These are phyloP conservation scores for Phaeosphaeriaceae sp. DNA, from an alignment of 2,329 filamentous ascomycete species.

Conservation along the genomic window DNA sequence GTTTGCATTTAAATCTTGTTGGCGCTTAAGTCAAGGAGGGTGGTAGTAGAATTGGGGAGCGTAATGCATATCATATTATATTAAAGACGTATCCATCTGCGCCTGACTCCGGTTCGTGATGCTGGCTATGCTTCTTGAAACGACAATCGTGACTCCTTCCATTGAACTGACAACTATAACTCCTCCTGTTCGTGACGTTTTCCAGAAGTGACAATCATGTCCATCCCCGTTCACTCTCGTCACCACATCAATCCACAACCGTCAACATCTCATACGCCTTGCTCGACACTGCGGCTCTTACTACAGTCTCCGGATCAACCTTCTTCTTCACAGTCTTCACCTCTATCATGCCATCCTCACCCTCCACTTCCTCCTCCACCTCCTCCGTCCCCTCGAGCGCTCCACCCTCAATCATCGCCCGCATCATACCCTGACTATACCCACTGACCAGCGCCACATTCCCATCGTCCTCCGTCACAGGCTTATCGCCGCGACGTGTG, in stretches of 20 bases:
- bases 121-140: no score
- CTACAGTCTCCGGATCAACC: constrained; percentile 53
- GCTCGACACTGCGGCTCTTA: constrained; percentile 61
- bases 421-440: constrained; percentile 65
- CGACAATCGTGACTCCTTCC: no score
- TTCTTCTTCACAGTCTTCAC: constrained; percentile 44
- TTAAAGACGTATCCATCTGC: no score
- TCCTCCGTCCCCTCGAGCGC: constrained; percentile 54
- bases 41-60: no score
- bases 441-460: constrained; percentile 62
- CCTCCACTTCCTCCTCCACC: constrained; percentile 44
- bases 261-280: constrained; percentile 63
- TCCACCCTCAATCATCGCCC: constrained; percentile 62
- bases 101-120: neutral
- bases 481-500: constrained; percentile 54
- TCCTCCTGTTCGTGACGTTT: neutral
- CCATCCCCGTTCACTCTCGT: no score
- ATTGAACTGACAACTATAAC: neutral
- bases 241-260: constrained; percentile 57
- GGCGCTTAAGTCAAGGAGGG: no score
- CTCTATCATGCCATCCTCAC: constrained; percentile 28
- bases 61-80: neutral
- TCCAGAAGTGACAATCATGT: no score
- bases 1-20: no score
- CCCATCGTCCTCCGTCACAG: constrained; percentile 53